phyloP scores from a whole-genome alignment of 345 rosid genomes.

The Eucalyptus cladocalyx region DNA sequence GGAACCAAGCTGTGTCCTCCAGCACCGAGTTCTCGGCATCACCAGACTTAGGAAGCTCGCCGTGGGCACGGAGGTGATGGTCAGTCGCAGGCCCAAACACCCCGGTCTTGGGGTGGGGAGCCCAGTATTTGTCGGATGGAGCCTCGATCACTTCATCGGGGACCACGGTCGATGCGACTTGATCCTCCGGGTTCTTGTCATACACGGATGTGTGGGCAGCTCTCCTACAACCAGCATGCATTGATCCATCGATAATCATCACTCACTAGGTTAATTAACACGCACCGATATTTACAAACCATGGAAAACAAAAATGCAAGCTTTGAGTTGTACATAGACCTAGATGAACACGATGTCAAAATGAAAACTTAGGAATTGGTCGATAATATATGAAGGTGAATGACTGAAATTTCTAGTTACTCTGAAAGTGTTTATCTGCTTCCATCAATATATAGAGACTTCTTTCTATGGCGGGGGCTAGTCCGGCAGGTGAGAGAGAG shows the following conservation, averaged over 20 bases:
- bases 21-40: constrained; percentile 10
- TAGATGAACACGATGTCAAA: not conserved
- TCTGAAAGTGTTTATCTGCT: not conserved
- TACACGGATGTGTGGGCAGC: constrained; percentile 45
- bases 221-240: constrained; percentile 11
- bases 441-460: not conserved
- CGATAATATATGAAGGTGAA: not conserved
- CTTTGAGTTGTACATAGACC: not conserved
- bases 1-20: constrained; percentile 92
- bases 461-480: not conserved
- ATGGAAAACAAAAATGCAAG: not conserved
- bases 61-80: constrained; percentile 4
- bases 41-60: not conserved
- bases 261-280: not conserved
- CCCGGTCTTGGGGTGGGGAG: constrained; percentile 88
- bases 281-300: not conserved
- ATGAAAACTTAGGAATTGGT: not conserved
- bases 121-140: constrained; percentile 80
- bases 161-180: constrained; percentile 27
- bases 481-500: not conserved
- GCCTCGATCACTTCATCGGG: constrained; percentile 66
- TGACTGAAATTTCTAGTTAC: not conserved
- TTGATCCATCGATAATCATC: not conserved
- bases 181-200: constrained; percentile 85
- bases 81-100: constrained; percentile 76